phyloP scores from a whole-genome alignment of 129 eudicot species.

The Pittosporum tobira region DNA sequence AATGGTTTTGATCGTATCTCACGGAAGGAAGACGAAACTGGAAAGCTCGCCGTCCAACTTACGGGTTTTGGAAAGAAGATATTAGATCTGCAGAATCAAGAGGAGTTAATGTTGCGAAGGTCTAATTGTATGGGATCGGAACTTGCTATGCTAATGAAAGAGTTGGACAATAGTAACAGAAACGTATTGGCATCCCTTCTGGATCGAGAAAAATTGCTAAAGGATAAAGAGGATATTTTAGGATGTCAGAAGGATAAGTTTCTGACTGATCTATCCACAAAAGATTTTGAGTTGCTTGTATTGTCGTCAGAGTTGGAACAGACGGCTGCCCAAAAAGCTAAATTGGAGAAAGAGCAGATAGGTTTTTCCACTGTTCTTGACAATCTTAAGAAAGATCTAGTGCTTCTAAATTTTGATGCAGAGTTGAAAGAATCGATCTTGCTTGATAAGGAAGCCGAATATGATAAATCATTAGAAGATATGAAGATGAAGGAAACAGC shows the following conservation, averaged over 20 bases:
- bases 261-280: constrained; percentile 33
- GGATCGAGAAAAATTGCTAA: constrained; percentile 31
- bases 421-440: constrained; percentile 33
- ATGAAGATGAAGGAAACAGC: constrained; percentile 31
- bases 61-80: constrained; percentile 51
- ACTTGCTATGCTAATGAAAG: constrained; percentile 49
- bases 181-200: constrained; percentile 22
- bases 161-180: constrained; percentile 35
- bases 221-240: constrained; percentile 41
- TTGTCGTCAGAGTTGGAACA: constrained; percentile 47
- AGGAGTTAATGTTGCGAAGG: constrained; percentile 69
- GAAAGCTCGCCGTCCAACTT: constrained; percentile 40
- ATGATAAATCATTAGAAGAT: constrained; percentile 23
- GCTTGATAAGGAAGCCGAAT: constrained; percentile 33
- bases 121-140: constrained; percentile 58
- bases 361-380: constrained; percentile 28
- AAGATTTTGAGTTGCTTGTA: constrained; percentile 50
- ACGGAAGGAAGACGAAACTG: constrained; percentile 55
- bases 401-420: constrained; percentile 26
- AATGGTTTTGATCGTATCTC: constrained; percentile 60
- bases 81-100: constrained; percentile 45
- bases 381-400: constrained; percentile 27
- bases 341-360: constrained; percentile 26
- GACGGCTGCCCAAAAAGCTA: constrained; percentile 25
- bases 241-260: constrained; percentile 44